Evolutionary conservation across 208 protist genomes (phyloP), one percentile per base, ranked within the genome.

Genomic region (Trypanosoma congolense): DNA sequence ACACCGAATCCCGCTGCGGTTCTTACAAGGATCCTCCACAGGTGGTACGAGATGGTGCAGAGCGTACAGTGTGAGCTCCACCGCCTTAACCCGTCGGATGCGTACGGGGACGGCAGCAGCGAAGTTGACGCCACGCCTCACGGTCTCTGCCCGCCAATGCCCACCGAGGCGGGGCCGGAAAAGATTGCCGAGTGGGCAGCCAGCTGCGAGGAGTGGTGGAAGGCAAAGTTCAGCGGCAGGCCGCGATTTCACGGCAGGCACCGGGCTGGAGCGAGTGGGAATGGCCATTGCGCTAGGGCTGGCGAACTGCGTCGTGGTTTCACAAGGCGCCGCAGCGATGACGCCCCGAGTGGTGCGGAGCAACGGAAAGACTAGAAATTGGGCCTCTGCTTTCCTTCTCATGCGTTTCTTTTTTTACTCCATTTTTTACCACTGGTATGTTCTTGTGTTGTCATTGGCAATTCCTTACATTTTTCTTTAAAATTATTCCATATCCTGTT

Each of bases 31-130:
- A 6, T 26, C 12, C 3, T 33, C 5, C 2, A 19, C 33, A 33
- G 52, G 3, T 57, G 52, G 52, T 46, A 57, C 38, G 12, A 29
- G 3, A 16, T 4, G 5, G 2, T 57, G 8, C 8, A 40, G 35
- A 40, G 35, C 35, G 35, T 14, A 40, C 35, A n/a, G n/a, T 40
- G 8, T 8, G 9, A 35, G 24, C 2, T 25, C 9, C 24, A 44
- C 3, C 14, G 26, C 24, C 4, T 24, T 2, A 35, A 44, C 28
- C 6, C 5, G 3, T 53, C 18, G 22, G 14, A 4, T 44, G 10
- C 50, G 33, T 22, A 2, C 18, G 50, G 29, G 2, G 10, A 5
- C 38, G 36, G n/a, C 14, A 2, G 16, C 2, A 14, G 21, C 43
- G 22, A 26, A 21, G 5, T 2, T 36, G 35, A 40, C 35, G 35